Conservation (phyloP, 345 rosid species). For the Odontarrhena argentea region DNA sequence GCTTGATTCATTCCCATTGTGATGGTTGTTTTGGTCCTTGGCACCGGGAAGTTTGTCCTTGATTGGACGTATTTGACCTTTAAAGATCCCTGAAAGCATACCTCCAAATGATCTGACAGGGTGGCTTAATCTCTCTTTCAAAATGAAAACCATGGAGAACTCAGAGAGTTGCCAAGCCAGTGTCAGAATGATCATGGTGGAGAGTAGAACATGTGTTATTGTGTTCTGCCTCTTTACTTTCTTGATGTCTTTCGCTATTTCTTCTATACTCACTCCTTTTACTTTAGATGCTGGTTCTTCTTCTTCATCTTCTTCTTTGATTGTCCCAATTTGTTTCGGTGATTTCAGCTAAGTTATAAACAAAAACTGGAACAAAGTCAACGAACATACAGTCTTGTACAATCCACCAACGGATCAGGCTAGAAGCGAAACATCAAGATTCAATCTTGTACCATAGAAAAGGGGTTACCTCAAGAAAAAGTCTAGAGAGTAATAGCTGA, state of each 20-base stretch:
- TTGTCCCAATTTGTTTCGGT: conserved; percentile 28
- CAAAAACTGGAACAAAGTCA: not conserved
- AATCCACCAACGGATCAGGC: no score
- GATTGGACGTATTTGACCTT: conserved; percentile 2
- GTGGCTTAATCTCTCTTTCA: conserved; percentile 60
- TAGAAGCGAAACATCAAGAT: not conserved
- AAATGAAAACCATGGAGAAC: conserved; percentile 57
- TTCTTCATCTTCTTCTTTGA: conserved; percentile 21
- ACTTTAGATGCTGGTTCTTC: not conserved
- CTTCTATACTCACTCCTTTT: conserved; percentile 37
- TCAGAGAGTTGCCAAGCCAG: conserved; percentile 80
- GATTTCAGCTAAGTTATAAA: conserved; percentile 51
- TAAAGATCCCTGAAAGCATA: conserved; percentile 50
- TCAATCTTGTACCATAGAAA: no score
- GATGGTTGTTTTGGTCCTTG: conserved; percentile 13
- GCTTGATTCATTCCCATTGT: conserved; percentile 28
- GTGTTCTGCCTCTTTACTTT: conserved; percentile 67
- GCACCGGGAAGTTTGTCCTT: conserved; percentile 26
- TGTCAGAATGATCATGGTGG: conserved; percentile 66
- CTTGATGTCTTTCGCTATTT: conserved; percentile 61
- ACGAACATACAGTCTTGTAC: no score
- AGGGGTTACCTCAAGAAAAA: conserved; percentile 62
- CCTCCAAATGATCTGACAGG: conserved; percentile 64
- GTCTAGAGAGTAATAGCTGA: conserved; percentile 53
- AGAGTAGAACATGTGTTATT: conserved; percentile 69